Evolutionary conservation across 495 filamentous ascomycete genomes (phyloP).

Genomic region (Durotheca rogersii): DNA sequence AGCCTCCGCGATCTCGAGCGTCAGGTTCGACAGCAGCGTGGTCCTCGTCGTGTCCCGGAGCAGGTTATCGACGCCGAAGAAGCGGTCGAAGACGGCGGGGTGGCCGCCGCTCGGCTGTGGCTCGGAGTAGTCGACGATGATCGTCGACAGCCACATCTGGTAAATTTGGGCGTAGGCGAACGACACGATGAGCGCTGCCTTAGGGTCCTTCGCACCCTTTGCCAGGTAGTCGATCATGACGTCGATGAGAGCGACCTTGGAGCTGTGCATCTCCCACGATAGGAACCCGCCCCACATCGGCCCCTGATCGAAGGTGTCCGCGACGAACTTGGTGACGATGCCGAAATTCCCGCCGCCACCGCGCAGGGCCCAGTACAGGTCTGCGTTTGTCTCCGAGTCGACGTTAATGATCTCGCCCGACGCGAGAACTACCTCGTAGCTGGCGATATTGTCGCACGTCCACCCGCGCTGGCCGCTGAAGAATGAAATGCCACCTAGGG

Average conservation of each 20-base stretch:
- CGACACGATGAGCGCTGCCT: conserved; percentile 17
- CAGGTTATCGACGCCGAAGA: conserved; percentile 39
- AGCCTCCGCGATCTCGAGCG: conserved; percentile 39
- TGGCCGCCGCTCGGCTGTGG: conserved; percentile 37
- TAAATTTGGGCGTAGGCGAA: conserved; percentile 15
- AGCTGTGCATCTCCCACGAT: conserved; percentile 17
- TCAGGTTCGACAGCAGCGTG: conserved; percentile 48
- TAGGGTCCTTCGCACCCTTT: conserved; percentile 13
- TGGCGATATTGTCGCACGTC: conserved; percentile 48
- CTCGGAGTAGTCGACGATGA: conserved; percentile 40
- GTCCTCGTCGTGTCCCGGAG: conserved; percentile 37
- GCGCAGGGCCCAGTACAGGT: conserved; percentile 53
- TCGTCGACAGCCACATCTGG: conserved; percentile 14
- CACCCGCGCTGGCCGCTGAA: conserved; percentile 49
- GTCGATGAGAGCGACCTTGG: conserved; percentile 5
- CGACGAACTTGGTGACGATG: conserved; percentile 41
- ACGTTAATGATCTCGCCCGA: conserved; percentile 46
- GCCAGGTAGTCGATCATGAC: conserved; percentile 9
- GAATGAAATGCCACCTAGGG: conserved; percentile 45
- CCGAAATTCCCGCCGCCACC: conserved; percentile 51
- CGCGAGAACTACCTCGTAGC: conserved; percentile 48
- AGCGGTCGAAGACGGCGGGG: conserved; percentile 47
- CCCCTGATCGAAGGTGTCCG: conserved; percentile 13
- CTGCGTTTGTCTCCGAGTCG: conserved; percentile 39
- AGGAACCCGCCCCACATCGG: conserved; percentile 21